Evolutionary conservation across 192 early-diverging fungal species (phyloP).

Genomic region (Backusella macrospora): DNA sequence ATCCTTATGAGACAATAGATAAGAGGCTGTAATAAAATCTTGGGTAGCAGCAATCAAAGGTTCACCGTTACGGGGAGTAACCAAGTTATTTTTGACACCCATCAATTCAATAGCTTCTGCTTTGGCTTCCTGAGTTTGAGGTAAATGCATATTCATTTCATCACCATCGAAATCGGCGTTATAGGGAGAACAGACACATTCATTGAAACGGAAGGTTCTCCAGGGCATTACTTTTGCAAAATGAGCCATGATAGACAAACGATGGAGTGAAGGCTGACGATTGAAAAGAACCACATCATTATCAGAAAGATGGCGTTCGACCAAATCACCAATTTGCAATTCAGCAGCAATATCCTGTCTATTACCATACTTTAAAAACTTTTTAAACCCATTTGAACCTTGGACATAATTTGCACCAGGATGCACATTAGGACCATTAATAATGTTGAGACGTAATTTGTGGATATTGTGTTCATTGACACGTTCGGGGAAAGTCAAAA

Average conservation of each 20-base stretch:
- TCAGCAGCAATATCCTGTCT: constrained; percentile 69
- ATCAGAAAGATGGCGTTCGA: constrained; percentile 93
- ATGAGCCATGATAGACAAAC: constrained; percentile 97
- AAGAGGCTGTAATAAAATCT: constrained; percentile 98
- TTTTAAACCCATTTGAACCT: constrained; percentile 55
- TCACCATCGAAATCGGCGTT: constrained; percentile 99
- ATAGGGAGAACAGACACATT: constrained; percentile 99
- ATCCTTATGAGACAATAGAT: constrained; percentile 92
- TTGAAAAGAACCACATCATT: constrained; percentile 98
- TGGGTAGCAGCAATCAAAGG: constrained; percentile 98
- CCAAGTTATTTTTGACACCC: constrained; percentile 94
- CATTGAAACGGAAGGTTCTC: constrained; percentile 99
- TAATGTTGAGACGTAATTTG: constrained; percentile 70
- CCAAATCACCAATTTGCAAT: constrained; percentile 86
- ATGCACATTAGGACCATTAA: constrained; percentile 87
- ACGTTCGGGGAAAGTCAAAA: constrained; percentile 94
- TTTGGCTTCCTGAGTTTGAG: constrained; percentile 98
- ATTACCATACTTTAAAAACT: constrained; percentile 73
- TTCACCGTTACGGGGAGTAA: constrained; percentile 98
- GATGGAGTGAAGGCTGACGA: constrained; percentile 97
- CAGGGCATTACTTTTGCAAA: constrained; percentile 91
- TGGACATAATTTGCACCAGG: constrained; percentile 92
- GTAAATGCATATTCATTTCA: constrained; percentile 99
- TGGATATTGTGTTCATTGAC: constrained; percentile 92
- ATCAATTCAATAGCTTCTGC: constrained; percentile 95